Evolutionary conservation across 2,329 filamentous ascomycete species (phyloP).

Genomic region (Ambrosiella cleistominuta): DNA sequence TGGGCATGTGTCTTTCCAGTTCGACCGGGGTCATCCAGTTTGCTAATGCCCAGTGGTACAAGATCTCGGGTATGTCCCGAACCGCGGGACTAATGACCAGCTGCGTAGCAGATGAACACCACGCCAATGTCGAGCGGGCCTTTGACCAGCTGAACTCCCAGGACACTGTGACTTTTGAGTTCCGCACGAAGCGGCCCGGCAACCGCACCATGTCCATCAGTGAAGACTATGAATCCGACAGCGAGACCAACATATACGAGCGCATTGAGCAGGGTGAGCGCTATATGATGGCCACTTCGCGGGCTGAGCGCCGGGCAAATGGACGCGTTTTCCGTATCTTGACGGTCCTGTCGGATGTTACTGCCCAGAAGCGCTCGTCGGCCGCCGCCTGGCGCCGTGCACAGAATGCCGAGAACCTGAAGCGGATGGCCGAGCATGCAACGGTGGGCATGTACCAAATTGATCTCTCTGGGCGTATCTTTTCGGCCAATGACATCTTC

Average conservation of each 20-base stretch:
- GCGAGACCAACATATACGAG: conserved; percentile 12
- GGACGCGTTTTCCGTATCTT: conserved; percentile 29
- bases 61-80: conserved; percentile 28
- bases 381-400: conserved; percentile 31
- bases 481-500: conserved; percentile 35
- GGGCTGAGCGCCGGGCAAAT: conserved; percentile 27
- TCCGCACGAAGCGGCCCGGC: conserved; percentile 21
- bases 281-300: conserved; percentile 30
- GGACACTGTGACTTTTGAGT: conserved; percentile 29
- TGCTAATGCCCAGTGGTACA: conserved; percentile 50
- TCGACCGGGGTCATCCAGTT: conserved; percentile 47
- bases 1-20: conserved; percentile 57
- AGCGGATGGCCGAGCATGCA: conserved; percentile 35
- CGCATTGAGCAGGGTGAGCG: conserved; percentile 15
- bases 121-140: conserved; percentile 21
- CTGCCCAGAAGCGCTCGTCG: conserved; percentile 30
- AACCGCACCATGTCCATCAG: not conserved
- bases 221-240: not conserved
- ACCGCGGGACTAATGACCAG: conserved; percentile 23
- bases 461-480: conserved; percentile 30
- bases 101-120: conserved; percentile 30
- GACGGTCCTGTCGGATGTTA: conserved; percentile 34
- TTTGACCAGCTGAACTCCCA: conserved; percentile 17
- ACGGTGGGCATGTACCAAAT: conserved; percentile 39
- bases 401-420: conserved; percentile 34